These are phyloP conservation scores for Camellia japonica DNA, from an alignment of 148 eudicot species.

Conservation along the genomic window DNA sequence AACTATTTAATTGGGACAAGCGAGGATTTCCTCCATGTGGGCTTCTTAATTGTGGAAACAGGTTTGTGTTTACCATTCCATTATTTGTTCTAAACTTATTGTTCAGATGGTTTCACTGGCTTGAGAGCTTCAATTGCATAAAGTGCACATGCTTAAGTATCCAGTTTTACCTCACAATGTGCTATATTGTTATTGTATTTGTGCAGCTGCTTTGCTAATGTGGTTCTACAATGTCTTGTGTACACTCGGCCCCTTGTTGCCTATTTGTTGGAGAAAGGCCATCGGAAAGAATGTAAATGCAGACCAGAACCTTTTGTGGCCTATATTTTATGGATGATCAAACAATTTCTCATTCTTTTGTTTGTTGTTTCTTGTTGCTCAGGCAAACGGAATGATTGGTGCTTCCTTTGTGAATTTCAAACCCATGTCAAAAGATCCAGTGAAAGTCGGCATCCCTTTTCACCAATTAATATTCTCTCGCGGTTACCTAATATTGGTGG, in stretches of 20 bases:
- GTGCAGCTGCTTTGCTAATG: slow-evolving; percentile 93
- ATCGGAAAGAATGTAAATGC: slow-evolving; percentile 62
- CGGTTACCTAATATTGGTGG: slow-evolving; percentile 89
- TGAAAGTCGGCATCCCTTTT: slow-evolving; percentile 62
- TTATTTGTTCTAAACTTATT: slow-evolving; percentile 2
- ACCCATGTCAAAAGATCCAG: slow-evolving; percentile 60
- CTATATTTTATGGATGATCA: neutral
- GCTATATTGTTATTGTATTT: neutral
- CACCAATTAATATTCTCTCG: slow-evolving; percentile 84
- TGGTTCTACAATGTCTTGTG: slow-evolving; percentile 86
- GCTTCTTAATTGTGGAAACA: slow-evolving; percentile 93
- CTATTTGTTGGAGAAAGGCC: slow-evolving; percentile 80
- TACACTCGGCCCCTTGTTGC: slow-evolving; percentile 83
- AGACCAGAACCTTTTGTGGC: neutral
- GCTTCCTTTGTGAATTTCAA: slow-evolving; percentile 91
- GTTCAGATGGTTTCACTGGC: neutral
- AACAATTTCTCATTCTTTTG: slow-evolving; percentile 7
- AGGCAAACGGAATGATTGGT: slow-evolving; percentile 87
- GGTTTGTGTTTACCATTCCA: slow-evolving; percentile 34
- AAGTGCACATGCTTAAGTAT: too few species aligned
- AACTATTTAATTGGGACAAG: slow-evolving; percentile 69
- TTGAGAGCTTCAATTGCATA: too few species aligned
- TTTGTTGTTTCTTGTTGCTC: slow-evolving; percentile 19
- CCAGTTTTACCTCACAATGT: too few species aligned
- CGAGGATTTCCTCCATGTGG: slow-evolving; percentile 84